Evolutionary conservation across 2,329 filamentous ascomycete genomes (phyloP), one percentile per base, ranked within the genome.

Genomic region (Botrytis medusae): DNA sequence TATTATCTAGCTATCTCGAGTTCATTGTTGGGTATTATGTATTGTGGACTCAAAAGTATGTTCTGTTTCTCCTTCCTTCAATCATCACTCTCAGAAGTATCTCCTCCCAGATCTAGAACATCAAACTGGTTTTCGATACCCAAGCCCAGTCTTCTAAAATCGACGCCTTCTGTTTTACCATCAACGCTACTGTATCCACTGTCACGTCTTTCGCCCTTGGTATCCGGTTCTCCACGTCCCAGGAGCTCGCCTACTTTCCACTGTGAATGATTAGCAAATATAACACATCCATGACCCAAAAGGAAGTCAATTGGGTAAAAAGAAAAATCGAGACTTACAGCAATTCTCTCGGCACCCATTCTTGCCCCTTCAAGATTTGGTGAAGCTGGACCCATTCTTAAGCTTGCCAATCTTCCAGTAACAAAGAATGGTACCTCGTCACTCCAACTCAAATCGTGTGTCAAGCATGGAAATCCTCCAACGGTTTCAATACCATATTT

Each of bases 331-430:
- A 40, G 29, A 73, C 71, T 73, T 29, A 73, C 71, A 54, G 77
- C 75, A 72, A 79, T 88, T 68, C 92, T 86, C 82, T 95, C 93
- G 0, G 92, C 92, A 0, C 92, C 92, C 40, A 90, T 79, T 76
- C 92, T 87, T 4, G 92, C 92, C 0, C 93, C 93, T 42, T 92
- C 92, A 5, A 95, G 83, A 80, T 95, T 95, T 0, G 88, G 89
- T 1, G 91, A 91, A 0, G 90, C 91, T 18, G 93, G 92, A 0
- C 93, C 92, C 0, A 95, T 82, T 73, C 89, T 86, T 76, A 95
- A 80, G 0, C 86, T 88, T 0, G 91, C 92, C 51, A 95, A 82
- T 70, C 89, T 85, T 2, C 92, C 93, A 0, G 90, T 90, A 73
- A 93, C 82, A 78, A 94, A 95, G 1, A 94, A 81, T 1, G 93